phyloP scores from a whole-genome alignment of 495 filamentous ascomycete genomes.

The Penicillium cataractarum region DNA sequence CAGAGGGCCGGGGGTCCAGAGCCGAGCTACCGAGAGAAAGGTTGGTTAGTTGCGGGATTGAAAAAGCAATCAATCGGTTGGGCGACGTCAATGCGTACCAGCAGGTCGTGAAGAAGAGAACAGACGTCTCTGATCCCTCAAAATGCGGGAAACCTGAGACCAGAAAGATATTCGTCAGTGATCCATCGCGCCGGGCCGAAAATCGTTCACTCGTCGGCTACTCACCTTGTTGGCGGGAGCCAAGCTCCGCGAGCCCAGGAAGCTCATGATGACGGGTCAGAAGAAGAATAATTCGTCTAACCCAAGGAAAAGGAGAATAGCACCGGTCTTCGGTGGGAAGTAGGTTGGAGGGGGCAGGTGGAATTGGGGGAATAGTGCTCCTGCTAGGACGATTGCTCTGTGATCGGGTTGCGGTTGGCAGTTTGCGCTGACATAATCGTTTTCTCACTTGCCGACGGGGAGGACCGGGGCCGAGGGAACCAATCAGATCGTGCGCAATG shows the following conservation, averaged over 20 bases:
- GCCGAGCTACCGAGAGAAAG: conserved; percentile 58
- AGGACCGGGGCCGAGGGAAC: conserved; percentile 36
- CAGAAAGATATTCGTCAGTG: conserved; percentile 27
- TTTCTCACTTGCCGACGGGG: conserved; percentile 43
- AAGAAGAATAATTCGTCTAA: conserved; percentile 36
- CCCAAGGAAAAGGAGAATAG: conserved; percentile 25
- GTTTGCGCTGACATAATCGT: conserved; percentile 48
- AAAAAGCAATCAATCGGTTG: conserved; percentile 14
- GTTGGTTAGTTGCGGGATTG: conserved; percentile 39
- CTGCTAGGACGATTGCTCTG: conserved; percentile 27
- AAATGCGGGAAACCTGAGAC: conserved; percentile 47
- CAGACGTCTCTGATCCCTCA: conserved; percentile 62
- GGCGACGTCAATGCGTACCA: conserved; percentile 56
- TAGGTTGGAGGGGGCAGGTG: conserved; percentile 33
- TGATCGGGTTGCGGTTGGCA: conserved; percentile 39
- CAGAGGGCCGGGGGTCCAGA: conserved; percentile 81
- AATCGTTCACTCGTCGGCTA: conserved; percentile 30
- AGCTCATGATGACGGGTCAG: conserved; percentile 57
- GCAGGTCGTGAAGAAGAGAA: conserved; percentile 87
- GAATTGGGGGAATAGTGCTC: conserved; percentile 27
- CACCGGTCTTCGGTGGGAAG: conserved; percentile 28
- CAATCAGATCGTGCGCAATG: conserved; percentile 39
- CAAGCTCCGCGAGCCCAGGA: conserved; percentile 61
- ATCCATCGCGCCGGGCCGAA: conserved; percentile 25
- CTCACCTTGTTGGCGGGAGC: conserved; percentile 59